Evolutionary conservation across 805 yeast genomes (phyloP).

Genomic region (Lachancea thermotolerans): DNA sequence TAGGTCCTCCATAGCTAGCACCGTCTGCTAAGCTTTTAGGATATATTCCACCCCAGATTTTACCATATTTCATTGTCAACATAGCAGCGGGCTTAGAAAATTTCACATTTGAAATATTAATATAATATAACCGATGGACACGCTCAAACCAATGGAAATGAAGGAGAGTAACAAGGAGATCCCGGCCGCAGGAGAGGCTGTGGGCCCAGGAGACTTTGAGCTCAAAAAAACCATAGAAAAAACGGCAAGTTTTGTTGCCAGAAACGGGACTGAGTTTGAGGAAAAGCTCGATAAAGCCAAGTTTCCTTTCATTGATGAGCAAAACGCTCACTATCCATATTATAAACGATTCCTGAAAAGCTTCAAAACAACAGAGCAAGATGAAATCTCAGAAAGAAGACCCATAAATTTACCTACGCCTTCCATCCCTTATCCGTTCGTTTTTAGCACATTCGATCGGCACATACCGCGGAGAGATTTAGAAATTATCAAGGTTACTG

Average conservation of each 20-base stretch:
- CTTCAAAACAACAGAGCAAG: conserved; percentile 3
- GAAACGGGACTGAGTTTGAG: conserved; percentile 66
- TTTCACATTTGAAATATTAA: neutral
- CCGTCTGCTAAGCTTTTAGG: neutral
- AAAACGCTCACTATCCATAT: conserved; percentile 50
- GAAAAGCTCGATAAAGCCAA: conserved; percentile 49
- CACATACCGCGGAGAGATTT: conserved; percentile 54
- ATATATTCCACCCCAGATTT: neutral
- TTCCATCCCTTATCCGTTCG: conserved; percentile 8
- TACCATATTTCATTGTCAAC: neutral
- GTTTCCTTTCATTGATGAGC: conserved; percentile 55
- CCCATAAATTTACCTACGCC: neutral
- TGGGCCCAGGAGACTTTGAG: conserved; percentile 47
- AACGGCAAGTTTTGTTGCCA: conserved; percentile 61
- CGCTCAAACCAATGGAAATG: neutral
- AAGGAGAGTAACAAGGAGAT: neutral
- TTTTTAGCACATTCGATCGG: conserved; percentile 26
- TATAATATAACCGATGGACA: neutral
- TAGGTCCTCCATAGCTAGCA: conserved; percentile 11
- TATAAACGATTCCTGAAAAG: conserved; percentile 36
- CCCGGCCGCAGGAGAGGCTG: conserved; percentile 37
- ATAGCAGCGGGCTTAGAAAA: too few relatives aligned
- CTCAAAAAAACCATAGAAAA: conserved; percentile 51
- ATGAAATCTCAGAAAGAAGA: neutral
- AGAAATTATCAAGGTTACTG: conserved; percentile 64